Evolutionary conservation across 345 rosid species (phyloP).

Genomic region (Syzygium aromaticum): DNA sequence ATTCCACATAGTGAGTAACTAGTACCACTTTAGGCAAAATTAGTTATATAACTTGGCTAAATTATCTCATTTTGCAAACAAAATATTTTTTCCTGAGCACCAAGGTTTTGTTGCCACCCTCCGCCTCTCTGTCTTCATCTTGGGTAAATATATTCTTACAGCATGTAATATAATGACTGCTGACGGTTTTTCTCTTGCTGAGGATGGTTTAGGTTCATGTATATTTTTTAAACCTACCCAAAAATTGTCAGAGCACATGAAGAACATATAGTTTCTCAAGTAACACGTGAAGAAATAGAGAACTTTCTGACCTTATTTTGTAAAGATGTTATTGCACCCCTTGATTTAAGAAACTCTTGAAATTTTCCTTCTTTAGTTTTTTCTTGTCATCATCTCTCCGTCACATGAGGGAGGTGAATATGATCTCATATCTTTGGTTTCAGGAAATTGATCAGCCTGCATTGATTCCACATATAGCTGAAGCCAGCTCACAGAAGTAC

Average conservation of each 20-base stretch:
- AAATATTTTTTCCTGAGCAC: neutral
- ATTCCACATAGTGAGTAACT: neutral
- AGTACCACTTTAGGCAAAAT: neutral
- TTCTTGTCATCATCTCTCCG: neutral
- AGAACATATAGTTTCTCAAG: neutral
- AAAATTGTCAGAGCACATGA: neutral
- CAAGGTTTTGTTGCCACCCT: neutral
- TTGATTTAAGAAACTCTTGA: neutral
- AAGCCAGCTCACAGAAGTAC: conserved; percentile 89
- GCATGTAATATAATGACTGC: neutral
- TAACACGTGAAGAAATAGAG: neutral
- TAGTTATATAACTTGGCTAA: neutral
- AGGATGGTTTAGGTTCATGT: neutral
- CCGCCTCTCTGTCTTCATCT: neutral
- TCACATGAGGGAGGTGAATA: neutral
- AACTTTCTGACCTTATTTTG: neutral
- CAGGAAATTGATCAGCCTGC: conserved; percentile 99
- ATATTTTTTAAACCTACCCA: neutral
- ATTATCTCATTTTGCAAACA: neutral
- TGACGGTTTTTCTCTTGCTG: neutral
- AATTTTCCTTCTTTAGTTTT: neutral
- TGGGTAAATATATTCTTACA: neutral
- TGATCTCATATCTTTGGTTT: conserved; percentile 7
- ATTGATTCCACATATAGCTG: conserved; percentile 97
- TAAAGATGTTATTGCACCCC: neutral